Base-by-base conservation (phyloP, 139 green algal genomes). In the Dunaliella sp. region DNA sequence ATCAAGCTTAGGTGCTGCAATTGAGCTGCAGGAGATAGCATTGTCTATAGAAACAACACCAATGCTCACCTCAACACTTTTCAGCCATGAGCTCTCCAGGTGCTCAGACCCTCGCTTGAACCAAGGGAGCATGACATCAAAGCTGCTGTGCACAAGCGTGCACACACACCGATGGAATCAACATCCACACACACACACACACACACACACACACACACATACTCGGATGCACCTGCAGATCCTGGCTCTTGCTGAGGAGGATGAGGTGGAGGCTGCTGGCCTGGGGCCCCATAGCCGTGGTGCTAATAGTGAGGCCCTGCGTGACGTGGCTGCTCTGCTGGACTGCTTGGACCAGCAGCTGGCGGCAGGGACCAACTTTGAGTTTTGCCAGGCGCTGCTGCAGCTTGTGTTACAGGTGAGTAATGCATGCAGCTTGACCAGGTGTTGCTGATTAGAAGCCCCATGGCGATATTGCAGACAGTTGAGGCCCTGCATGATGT, bases 301-400 rank as follows among this genome's bases (percentile, higher is more conserved):
- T 28, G 48, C 48, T 26, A 65, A 16, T 16, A 65, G 48, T 2
- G 76, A 80, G 38, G 85, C n/a, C 34, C 79, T 95, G 48, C 77
- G 75, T 22, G 89, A 93, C 36, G 36, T 98, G 80, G 89, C 24
- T 25, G 58, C 86, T 77, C 90, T 98, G 87, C 89, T 98, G 86
- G 85, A 90, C 24, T 94, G 92, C 37, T 81, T 97, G 38, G 83
- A 85, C 21, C 83, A 37, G 7, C 90, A 95, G 88, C 65, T 95
- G 48, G 83, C 74, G 28, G 84, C 85, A 24, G 87, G 89, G 28
- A 78, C 86, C 38, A 95, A 98, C 88, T 98, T 96, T 83, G 96
- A 98, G 89, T 94, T 97, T 58, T 84, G 91, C 74, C 90, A 97
- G 89, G 93, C 90, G 28, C 38, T 92, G 33, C 73, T 92, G 33